Evolutionary conservation across 768 basidiomycete species (phyloP), one percentile per base, ranked within the genome.

Genomic region (Piloderma croceum): DNA sequence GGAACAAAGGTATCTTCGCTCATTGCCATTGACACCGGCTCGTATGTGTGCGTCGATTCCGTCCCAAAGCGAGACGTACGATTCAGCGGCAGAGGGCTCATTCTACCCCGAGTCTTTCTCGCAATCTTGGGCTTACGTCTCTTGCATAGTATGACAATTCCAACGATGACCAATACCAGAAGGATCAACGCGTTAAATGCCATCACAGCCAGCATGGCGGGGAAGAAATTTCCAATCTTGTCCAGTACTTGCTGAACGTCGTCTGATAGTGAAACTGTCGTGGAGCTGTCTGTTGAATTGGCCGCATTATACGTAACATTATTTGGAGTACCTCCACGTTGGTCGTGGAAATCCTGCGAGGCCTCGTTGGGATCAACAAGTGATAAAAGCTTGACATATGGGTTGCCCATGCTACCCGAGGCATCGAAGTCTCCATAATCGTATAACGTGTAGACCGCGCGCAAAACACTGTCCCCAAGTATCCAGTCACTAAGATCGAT

Each of bases 351-450:
- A 40, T 85, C 83, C 34, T 63, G 52, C 12, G 85, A 87, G 17
- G 84, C 88, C 38, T 76, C 54, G 50, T 79, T 65, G 15, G 88
- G 79, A 54, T 88, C 70, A 45, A 84, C 59, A 38, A 88, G 69
- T 11, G 84, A 64, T 45, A 88, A 69, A 27, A 91, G 62, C 59
- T 81, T 81, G 63, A 91, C 73, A 57, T 84, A 88, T 4, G 89
- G 89, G 54, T 80, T 61, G 29, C 84, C 86, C 78, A 80, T 80
- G 12, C 71, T 60, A 25, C 78, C 80, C 4, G 70, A 64, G 10
- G 69, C 57, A 53, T 80, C 74, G 49, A 77, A 88, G 62, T 90
- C 84, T 18, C 88, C 88, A 54, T 83, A 91, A 60, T 90, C 83
- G 58, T 89, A 91, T 41, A 91, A 63, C 6, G 84, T 74, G 60